phyloP scores from a whole-genome alignment of 2,329 filamentous ascomycete genomes.

The Metarhizium humberi region DNA sequence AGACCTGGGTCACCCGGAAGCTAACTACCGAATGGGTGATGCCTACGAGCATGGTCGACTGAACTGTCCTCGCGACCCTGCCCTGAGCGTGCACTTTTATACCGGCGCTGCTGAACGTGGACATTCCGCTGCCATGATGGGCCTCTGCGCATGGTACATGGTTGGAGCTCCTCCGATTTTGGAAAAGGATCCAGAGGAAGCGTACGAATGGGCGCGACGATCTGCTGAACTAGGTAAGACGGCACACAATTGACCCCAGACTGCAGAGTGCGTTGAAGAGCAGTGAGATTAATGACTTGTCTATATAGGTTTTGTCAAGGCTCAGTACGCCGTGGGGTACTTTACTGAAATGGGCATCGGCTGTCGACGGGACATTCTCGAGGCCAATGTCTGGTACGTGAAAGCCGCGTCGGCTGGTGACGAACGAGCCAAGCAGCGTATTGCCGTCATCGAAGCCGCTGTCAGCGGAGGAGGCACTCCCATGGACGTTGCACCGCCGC shows the following conservation, averaged over 20 bases:
- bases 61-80: slow-evolving; percentile 80
- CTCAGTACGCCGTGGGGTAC: slow-evolving; percentile 92
- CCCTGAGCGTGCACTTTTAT: slow-evolving; percentile 94
- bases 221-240: slow-evolving; percentile 74
- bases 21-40: slow-evolving; percentile 83
- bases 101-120: slow-evolving; percentile 81
- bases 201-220: slow-evolving; percentile 88
- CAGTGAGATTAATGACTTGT: background rate
- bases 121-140: slow-evolving; percentile 90
- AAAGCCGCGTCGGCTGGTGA: slow-evolving; percentile 88
- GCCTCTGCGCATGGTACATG: slow-evolving; percentile 96
- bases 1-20: slow-evolving; percentile 80
- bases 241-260: background rate
- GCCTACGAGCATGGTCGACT: slow-evolving; percentile 91
- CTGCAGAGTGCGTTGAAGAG: too few relatives aligned
- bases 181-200: slow-evolving; percentile 91
- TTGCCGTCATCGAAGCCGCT: slow-evolving; percentile 79
- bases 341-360: slow-evolving; percentile 99
- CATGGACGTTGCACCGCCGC: slow-evolving; percentile 46
- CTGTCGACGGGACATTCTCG: slow-evolving; percentile 84
- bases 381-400: slow-evolving; percentile 98
- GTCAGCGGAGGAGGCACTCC: slow-evolving; percentile 49
- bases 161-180: slow-evolving; percentile 86
- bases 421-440: slow-evolving; percentile 75
- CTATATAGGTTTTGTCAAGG: slow-evolving; percentile 53